Conservation (phyloP, 2,329 filamentous ascomycete species). For the Penicillium paneum region DNA sequence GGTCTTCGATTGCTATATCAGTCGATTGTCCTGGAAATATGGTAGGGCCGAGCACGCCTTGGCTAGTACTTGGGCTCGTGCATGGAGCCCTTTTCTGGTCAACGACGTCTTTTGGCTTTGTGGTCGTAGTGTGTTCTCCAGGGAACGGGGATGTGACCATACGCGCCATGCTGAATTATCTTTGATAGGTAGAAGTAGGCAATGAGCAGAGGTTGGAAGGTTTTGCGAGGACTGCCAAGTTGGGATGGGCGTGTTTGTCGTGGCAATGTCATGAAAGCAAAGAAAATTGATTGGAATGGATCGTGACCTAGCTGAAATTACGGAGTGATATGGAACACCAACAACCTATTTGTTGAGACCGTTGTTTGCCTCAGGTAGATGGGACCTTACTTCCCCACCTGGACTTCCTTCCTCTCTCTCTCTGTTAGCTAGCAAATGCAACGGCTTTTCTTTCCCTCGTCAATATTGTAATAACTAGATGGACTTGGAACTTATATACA, state of each 20-base stretch:
- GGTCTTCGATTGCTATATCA: neutral
- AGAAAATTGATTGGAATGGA: neutral
- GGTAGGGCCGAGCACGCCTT: conserved; percentile 29
- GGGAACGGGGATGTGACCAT: neutral
- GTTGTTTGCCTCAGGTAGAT: no score
- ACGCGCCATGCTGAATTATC: neutral
- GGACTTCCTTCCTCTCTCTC: no score
- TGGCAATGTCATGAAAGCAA: neutral
- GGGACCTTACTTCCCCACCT: no score
- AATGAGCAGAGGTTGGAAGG: neutral
- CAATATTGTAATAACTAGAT: no score
- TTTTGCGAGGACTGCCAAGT: no score
- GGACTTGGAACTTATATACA: no score
- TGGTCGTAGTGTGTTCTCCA: neutral
- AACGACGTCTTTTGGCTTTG: neutral
- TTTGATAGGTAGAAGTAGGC: neutral
- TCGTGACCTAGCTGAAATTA: no score
- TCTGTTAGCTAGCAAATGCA: no score
- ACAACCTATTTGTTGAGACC: no score
- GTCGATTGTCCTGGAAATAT: conserved; percentile 20
- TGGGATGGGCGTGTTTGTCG: neutral
- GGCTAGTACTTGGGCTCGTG: conserved; percentile 29
- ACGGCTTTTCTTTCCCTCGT: no score
- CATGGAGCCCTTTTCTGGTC: neutral
- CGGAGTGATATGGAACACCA: no score